Evolutionary conservation across 2,329 filamentous ascomycete genomes (phyloP), one percentile per base, ranked within the genome.

Genomic region (Pezicula radicicola): DNA sequence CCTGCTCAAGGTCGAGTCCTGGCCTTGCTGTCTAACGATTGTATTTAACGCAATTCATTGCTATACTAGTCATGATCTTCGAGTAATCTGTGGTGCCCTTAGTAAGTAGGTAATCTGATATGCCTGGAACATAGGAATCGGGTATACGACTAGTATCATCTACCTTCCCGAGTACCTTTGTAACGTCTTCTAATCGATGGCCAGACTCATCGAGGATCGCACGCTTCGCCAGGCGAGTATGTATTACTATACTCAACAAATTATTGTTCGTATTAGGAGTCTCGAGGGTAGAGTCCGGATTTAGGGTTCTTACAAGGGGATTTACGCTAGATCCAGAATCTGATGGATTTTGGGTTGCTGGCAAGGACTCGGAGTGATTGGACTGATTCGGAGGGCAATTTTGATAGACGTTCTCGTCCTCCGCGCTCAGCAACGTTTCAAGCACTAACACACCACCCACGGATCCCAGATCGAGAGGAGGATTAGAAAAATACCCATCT

Each of bases 41-140:
- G 19, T 12, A 51, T 30, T 43, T 55, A 6, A 48, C 47, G n/a
- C 21, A 53, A 50, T 55, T 57, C 28, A 27, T 43, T 30, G 46
- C 16, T 19, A 57, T 46, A 37, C 50, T 53, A 33, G 50, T 44
- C 43, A 57, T 44, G 25, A 58, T 52, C 21, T 50, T 56, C 35
- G 33, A 19, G 33, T 33, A 58, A 13, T 43, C 35, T 50, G 36
- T 36, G 37, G 36, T 47, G 16, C 43, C 15, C 37, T 4, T 40
- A 9, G 10, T 40, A 40, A 41, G 30, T 35, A 55, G 13, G 27
- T 55, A 28, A 10, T 57, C 46, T 18, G 35, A 21, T 9, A 55
- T 33, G 4, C 53, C 50, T 44, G 53, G 52, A 25, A 55, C 43
- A 30, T 6, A 30, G 21, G 39, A 49, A 46, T 50, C 33, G 9